phyloP scores from a whole-genome alignment of 768 basidiomycete genomes.

The Lactarius deliciosus region DNA sequence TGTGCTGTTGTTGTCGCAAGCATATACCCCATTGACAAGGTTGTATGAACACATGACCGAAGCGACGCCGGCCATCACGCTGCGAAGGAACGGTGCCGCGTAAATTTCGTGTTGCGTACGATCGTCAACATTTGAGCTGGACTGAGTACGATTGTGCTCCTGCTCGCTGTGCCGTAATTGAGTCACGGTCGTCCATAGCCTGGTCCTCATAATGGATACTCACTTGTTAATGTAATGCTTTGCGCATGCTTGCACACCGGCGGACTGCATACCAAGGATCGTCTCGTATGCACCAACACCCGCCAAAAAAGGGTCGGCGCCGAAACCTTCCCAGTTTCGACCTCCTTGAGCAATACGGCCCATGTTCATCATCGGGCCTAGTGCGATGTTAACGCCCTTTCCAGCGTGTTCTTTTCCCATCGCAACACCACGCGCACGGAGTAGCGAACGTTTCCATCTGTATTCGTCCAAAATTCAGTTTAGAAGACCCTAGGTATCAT shows the following conservation, averaged over 20 bases:
- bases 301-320: constrained; percentile 81
- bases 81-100: constrained; percentile 64
- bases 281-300: constrained; percentile 82
- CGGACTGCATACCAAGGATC: constrained; percentile 73
- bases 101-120: constrained; percentile 77
- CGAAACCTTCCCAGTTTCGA: constrained; percentile 95
- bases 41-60: constrained; percentile 81
- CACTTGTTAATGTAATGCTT: constrained; percentile 76
- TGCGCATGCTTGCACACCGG: constrained; percentile 82
- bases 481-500: background rate
- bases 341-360: constrained; percentile 76
- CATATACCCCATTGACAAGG: constrained; percentile 65
- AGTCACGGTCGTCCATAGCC: background rate
- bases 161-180: constrained; percentile 52
- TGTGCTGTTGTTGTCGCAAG: constrained; percentile 71
- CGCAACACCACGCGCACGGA: constrained; percentile 70
- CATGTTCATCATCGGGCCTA: constrained; percentile 87
- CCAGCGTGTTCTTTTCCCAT: constrained; percentile 82
- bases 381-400: constrained; percentile 81
- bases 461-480: constrained; percentile 9
- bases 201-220: background rate
- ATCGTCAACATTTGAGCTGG: constrained; percentile 74
- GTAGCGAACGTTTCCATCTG: constrained; percentile 74
- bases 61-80: constrained; percentile 72
- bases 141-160: constrained; percentile 55